phyloP scores from a whole-genome alignment of 2,329 filamentous ascomycete species.

The Botrytis galanthina region DNA sequence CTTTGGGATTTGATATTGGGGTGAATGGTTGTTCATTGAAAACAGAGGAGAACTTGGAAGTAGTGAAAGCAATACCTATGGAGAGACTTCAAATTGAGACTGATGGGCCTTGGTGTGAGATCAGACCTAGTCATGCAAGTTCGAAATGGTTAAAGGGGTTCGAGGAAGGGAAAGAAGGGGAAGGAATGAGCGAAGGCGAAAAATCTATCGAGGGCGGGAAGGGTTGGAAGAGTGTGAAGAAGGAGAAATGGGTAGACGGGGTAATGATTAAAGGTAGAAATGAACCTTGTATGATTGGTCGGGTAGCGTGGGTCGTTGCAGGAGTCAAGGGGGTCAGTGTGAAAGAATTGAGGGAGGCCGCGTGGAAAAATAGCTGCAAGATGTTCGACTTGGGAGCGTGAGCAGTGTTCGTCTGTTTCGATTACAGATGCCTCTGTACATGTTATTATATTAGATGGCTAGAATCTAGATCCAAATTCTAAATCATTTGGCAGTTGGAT shows the following conservation, averaged over 20 bases:
- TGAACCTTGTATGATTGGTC: slow-evolving; percentile 82
- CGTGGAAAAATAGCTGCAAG: slow-evolving; percentile 75
- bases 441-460: slow-evolving; percentile 2
- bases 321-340: slow-evolving; percentile 76
- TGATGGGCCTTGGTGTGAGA: slow-evolving; percentile 97
- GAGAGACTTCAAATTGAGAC: slow-evolving; percentile 90
- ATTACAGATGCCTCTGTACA: neutral
- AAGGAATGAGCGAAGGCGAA: slow-evolving; percentile 24
- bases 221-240: slow-evolving; percentile 82
- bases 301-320: slow-evolving; percentile 86
- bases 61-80: slow-evolving; percentile 76
- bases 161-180: slow-evolving; percentile 28
- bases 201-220: slow-evolving; percentile 32
- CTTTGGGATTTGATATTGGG: slow-evolving; percentile 83
- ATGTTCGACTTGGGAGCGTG: slow-evolving; percentile 71
- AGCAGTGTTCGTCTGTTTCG: neutral
- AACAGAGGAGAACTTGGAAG: slow-evolving; percentile 83
- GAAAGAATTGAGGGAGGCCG: slow-evolving; percentile 81
- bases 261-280: slow-evolving; percentile 93
- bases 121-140: slow-evolving; percentile 82
- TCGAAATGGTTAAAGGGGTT: slow-evolving; percentile 34
- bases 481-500: neutral
- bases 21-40: slow-evolving; percentile 97
- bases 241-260: slow-evolving; percentile 88
- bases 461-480: neutral